Evolutionary conservation across 2,329 filamentous ascomycete species (phyloP).

Genomic region (Phyllachora maydis): DNA sequence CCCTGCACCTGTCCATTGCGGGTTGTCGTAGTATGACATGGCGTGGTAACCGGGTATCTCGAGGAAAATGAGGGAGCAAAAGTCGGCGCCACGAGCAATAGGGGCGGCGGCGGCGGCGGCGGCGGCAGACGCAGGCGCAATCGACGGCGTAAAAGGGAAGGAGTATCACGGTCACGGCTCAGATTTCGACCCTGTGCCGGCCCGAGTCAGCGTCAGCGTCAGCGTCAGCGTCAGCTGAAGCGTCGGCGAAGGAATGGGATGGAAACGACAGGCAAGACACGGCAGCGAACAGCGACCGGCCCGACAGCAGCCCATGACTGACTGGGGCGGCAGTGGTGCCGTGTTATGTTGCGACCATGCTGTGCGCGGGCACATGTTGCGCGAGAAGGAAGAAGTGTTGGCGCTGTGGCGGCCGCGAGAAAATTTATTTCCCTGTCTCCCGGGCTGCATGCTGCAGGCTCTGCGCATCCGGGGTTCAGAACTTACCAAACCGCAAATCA

Average conservation of each 20-base stretch:
- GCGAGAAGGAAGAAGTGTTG: neutral
- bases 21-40: constrained; percentile 11
- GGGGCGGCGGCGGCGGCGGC: no score
- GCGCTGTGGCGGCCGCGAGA: constrained; percentile 1
- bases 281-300: neutral
- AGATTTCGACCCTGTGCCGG: neutral
- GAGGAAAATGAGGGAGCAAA: neutral
- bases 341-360: neutral
- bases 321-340: neutral
- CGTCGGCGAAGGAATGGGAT: neutral
- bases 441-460: neutral
- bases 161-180: constrained; percentile 1
- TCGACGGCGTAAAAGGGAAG: no score
- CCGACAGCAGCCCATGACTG: neutral
- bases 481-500: constrained; percentile 1
- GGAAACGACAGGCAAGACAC: neutral
- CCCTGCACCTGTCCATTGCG: constrained; percentile 7
- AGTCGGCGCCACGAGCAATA: constrained; percentile 1
- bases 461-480: neutral
- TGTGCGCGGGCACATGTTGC: neutral
- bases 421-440: constrained; percentile 1
- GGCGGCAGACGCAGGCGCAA: no score
- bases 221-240: constrained; percentile 1
- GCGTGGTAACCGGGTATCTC: neutral
- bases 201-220: constrained; percentile 1